Conservation (phyloP, 768 basidiomycete species). For the Suillus sp. region DNA sequence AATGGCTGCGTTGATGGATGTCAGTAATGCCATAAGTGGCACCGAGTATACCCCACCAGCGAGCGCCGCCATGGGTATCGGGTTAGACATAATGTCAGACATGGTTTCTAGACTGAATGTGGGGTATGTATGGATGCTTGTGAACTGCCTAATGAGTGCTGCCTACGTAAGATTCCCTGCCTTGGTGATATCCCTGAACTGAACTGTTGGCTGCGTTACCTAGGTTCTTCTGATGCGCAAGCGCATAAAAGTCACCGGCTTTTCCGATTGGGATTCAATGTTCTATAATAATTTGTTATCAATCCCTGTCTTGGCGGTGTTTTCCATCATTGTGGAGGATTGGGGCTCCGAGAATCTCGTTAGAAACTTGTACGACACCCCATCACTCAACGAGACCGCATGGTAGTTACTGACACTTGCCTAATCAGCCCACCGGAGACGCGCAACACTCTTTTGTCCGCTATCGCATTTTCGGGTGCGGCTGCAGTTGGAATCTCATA, state of each 20-base stretch:
- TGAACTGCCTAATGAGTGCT: constrained; percentile 89
- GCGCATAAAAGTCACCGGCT: constrained; percentile 91
- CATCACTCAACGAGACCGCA: neutral
- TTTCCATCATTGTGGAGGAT: constrained; percentile 84
- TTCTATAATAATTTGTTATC: constrained; percentile 97
- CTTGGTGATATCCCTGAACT: neutral
- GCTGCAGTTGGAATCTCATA: constrained; percentile 98
- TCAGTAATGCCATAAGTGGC: constrained; percentile 43
- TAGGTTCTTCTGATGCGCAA: constrained; percentile 97
- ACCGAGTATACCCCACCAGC: constrained; percentile 25
- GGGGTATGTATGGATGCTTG: constrained; percentile 96
- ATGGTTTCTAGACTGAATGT: constrained; percentile 61
- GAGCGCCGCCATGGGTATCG: constrained; percentile 30
- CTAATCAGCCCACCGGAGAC: constrained; percentile 74
- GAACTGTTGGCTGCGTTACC: constrained; percentile 10
- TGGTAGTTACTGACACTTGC: constrained; percentile 10
- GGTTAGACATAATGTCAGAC: constrained; percentile 41
- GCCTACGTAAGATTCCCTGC: constrained; percentile 67
- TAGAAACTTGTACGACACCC: constrained; percentile 81
- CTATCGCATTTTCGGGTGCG: constrained; percentile 96
- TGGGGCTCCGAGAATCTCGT: constrained; percentile 81
- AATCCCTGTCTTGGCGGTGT: constrained; percentile 84
- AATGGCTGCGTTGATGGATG: constrained; percentile 96
- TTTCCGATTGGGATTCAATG: constrained; percentile 99
- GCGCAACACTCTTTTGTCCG: constrained; percentile 74